Base-by-base conservation (phyloP, 352 stramenopile genomes). In the Globisporangium paddicum region DNA sequence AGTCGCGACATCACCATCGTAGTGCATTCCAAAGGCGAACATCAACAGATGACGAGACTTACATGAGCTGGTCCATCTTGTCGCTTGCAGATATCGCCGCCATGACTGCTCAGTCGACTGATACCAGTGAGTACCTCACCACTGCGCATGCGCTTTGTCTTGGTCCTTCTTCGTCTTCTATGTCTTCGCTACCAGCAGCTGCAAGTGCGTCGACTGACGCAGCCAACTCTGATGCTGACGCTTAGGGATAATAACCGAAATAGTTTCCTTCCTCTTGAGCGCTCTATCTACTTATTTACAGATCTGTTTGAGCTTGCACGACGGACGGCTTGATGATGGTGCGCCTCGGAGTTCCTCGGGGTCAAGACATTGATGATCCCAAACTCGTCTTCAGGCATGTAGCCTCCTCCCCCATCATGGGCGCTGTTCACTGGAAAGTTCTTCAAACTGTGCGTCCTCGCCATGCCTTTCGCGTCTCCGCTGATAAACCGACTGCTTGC, bases 11-110 rank as follows among this genome's bases (percentile, higher is more conserved):
- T 47, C 21, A 45, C 19, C 19, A 52, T 25, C 4, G 7, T 19
- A n/a, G n/a, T 5, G 10, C 19, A n/a, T 26, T 14, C 1, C 34
- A 48, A 21, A 9, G 13, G 13, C 7, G 3, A 37, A 16, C 16
- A 41, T 53, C 14, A 35, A 19, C 35, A 58, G 10, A 32, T 14
- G 21, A 18, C 42, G 30, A 18, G 60, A 32, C 44, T 62, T 78
- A 86, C 78, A 86, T 81, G 60, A 88, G 66, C 32, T 77, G 53
- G 21, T 88, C 70, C 25, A 88, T 64, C 62, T 66, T 78, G 23
- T 83, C 73, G 11, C 66, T 44, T n/a, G 71, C 64, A 18, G 75
- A 67, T 11, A 68, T 68, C 9, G 63, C 58, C n/a, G 74, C 66
- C 73, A 85, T 85, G 37, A 14, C 55, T 19, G 3, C 26, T 37